Evolutionary conservation across 192 early-diverging fungal species (phyloP), one percentile per base, ranked within the genome.

Genomic region (Physocladia obscura): DNA sequence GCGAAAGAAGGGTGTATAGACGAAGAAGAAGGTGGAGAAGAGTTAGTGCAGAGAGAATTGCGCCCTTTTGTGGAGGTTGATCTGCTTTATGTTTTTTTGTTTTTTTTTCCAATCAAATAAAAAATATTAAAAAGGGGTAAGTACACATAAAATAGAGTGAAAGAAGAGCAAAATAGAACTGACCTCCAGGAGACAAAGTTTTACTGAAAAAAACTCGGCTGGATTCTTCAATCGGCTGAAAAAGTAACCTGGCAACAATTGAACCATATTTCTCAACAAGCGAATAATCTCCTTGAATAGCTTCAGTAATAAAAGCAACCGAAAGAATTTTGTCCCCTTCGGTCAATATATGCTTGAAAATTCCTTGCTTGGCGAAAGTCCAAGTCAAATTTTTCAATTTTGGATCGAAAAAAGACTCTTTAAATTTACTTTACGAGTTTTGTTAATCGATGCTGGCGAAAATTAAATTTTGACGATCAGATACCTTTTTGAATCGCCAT

Each of bases 321-420:
- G 95, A 83, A n/a, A 94, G 67, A 81, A 99, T 90, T 71, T 93
- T 94, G 76, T 99, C 97, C n/a, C 94, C 97, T 76, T 95, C 93
- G 2, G 97, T 97, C 31, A 99, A 72, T 11, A 96, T 51, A 71
- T 97, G 92, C 73, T 99, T 99, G n/a, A 97, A 78, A 17, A 94
- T 56, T 0, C 94, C 92, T 75, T 97, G 95, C 2, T 87, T 86
- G 1, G 90, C 89, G 72, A 97, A 90, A 2, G 87, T 88, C 34
- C 81, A 76, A 2, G 91, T 86, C 35, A 99, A 64, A n/a, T 82
- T 74, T n/a, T 87, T 71, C 27, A 90, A 74, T 15, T 79, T 56
- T 8, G 60, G 70, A 71, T 91, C 89, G 49, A 94, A 85, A 70
- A 82, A 92, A 62, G 49, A 65, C 11, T 30, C 50, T 34, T 30